These are phyloP conservation scores for Zasmidium cellare DNA, from an alignment of 2,329 filamentous ascomycete species.

Conservation along the genomic window DNA sequence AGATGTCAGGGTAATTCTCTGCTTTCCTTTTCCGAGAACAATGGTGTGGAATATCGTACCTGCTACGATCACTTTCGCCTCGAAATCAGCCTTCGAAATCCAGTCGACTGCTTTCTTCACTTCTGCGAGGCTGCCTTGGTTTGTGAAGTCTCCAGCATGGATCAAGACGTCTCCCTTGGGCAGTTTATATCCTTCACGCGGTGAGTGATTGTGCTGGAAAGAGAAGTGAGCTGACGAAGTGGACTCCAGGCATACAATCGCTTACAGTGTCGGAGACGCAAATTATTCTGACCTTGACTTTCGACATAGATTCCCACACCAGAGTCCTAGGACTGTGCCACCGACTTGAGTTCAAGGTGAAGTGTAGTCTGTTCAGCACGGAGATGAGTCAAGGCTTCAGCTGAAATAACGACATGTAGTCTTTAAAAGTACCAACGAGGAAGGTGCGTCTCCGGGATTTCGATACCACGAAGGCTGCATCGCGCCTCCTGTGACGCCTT, in stretches of 20 bases:
- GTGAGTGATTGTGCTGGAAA: constrained; percentile 58
- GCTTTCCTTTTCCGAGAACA: no score
- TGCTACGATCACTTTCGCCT: constrained; percentile 69
- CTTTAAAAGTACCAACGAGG: no score
- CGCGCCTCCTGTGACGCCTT: no score
- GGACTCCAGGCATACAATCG: constrained; percentile 5
- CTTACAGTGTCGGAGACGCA: constrained; percentile 67
- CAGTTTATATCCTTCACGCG: constrained; percentile 50
- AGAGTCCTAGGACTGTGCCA: background rate
- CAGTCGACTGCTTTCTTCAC: constrained; percentile 64
- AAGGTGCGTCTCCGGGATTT: no score
- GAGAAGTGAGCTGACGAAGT: background rate
- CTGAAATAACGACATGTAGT: no score
- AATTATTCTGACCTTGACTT: constrained; percentile 61
- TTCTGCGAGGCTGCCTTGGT: constrained; percentile 62
- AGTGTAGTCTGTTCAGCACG: no score
- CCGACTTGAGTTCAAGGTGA: no score
- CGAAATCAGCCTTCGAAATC: constrained; percentile 67
- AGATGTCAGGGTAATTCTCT: no score
- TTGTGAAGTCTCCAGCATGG: constrained; percentile 75
- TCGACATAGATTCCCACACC: constrained; percentile 1
- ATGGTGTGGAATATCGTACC: no score
- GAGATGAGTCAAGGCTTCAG: no score
- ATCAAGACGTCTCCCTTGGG: constrained; percentile 73
- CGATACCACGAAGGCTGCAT: no score